A percentile compares a stretch with the other conserved stretches of the same genome.
phyloP scores from a whole-genome alignment of 441 rosid species.

The Erysimum pusillum region DNA sequence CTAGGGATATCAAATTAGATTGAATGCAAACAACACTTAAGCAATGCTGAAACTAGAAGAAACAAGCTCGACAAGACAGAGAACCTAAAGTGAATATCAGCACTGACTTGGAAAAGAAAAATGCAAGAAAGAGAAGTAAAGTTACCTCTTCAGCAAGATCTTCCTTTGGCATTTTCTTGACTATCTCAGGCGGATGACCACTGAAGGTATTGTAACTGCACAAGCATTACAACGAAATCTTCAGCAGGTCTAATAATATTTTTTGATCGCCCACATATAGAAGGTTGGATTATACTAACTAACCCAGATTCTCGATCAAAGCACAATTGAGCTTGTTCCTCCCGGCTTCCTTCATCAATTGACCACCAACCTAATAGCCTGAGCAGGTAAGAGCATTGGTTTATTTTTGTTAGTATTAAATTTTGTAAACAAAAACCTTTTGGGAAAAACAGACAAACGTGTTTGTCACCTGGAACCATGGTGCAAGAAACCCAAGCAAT shows the following conservation, averaged over 20 bases:
- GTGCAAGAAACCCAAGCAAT: conserved; percentile 89
- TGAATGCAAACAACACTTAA: conserved; percentile 44
- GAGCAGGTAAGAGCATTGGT: conserved; percentile 38
- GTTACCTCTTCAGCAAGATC: conserved; percentile 97
- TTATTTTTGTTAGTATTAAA: conserved; percentile 5
- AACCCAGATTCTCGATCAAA: conserved; percentile 78
- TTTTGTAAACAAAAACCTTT: neutral
- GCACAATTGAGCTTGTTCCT: conserved; percentile 91
- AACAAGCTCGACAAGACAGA: conserved; percentile 20
- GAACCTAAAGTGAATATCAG: conserved; percentile 23
- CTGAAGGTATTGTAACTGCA: conserved; percentile 93
- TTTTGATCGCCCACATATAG: neutral
- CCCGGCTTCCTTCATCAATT: conserved; percentile 93
- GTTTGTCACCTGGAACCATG: conserved; percentile 91
- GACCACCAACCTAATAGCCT: conserved; percentile 99
- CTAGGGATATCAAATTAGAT: conserved; percentile 47
- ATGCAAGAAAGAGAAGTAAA: conserved; percentile 24
- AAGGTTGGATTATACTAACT: conserved; percentile 45
- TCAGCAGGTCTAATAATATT: conserved; percentile 4
- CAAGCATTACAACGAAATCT: conserved; percentile 23
- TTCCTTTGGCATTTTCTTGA: conserved; percentile 95
- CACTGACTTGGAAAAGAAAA: conserved; percentile 21
- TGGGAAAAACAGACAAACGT: conserved; percentile 4
- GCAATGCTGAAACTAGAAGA: conserved; percentile 50
- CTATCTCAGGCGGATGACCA: conserved; percentile 97